Conservation (phyloP, 2,329 filamentous ascomycete genomes). For the Ophiocordyceps camponoti-saundersi region DNA sequence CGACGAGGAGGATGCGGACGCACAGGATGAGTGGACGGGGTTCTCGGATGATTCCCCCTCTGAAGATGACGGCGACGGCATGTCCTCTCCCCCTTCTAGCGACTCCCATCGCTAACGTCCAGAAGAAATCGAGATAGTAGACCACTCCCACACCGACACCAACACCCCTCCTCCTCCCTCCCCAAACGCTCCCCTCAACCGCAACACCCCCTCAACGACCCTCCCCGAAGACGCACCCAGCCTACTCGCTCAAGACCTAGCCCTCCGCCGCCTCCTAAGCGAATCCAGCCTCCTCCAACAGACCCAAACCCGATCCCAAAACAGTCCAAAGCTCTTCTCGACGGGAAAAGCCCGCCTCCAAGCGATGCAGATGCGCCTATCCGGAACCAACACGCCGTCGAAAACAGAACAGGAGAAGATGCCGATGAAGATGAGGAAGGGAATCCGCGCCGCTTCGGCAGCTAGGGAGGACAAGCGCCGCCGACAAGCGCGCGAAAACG, state of each 20-base stretch:
- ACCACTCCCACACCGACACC: conserved; percentile 32
- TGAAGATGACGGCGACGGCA: not conserved
- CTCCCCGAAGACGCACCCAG: conserved; percentile 41
- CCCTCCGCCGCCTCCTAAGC: conserved; percentile 72
- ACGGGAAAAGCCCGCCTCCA: no score
- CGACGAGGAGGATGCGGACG: conserved; percentile 18
- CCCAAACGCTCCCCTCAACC: conserved; percentile 10
- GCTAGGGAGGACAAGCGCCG: conserved; percentile 54
- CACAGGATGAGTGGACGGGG: conserved; percentile 11
- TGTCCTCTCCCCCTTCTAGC: conserved; percentile 6
- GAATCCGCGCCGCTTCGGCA: conserved; percentile 54
- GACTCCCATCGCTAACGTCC: not conserved
- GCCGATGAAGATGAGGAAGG: conserved; percentile 74
- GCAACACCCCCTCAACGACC: conserved; percentile 11
- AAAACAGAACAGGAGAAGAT: conserved; percentile 35
- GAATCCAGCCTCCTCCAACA: conserved; percentile 85
- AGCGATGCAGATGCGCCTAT: no score
- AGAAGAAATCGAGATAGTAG: conserved; percentile 38
- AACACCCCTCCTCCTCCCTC: conserved; percentile 3
- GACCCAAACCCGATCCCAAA: conserved; percentile 51
- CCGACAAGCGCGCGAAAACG: conserved; percentile 73
- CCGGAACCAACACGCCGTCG: no score
- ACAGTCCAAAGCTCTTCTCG: conserved; percentile 15
- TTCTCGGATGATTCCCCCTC: conserved; percentile 8
- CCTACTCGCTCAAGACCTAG: conserved; percentile 81